These are phyloP conservation scores for Erodium moschatum DNA, from an alignment of 441 rosid species.

Conservation along the genomic window DNA sequence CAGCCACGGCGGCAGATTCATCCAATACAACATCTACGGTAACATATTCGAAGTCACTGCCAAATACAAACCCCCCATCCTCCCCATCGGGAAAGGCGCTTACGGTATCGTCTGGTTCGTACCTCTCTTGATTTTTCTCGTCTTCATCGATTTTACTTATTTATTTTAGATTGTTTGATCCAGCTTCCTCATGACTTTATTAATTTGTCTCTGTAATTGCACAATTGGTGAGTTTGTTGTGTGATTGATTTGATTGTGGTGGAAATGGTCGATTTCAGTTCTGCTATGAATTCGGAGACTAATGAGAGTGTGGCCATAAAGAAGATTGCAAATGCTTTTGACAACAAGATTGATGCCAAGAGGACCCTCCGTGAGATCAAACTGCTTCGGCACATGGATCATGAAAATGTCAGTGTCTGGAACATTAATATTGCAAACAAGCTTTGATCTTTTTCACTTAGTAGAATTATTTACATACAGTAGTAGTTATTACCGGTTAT, in stretches of 20 bases:
- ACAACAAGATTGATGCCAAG: conserved; percentile 90
- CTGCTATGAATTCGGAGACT: conserved; percentile 82
- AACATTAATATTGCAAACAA: background rate
- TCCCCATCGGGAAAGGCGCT: conserved; percentile 91
- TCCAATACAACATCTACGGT: conserved; percentile 69
- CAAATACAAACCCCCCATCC: conserved; percentile 83
- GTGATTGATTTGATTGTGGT: background rate
- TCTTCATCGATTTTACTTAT: background rate
- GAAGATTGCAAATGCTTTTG: conserved; percentile 94
- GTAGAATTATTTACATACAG: too few species aligned
- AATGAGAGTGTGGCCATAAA: conserved; percentile 85
- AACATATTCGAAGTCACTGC: conserved; percentile 66
- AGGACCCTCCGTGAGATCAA: conserved; percentile 97
- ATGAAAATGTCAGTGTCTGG: conserved; percentile 79
- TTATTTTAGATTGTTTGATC: too few species aligned
- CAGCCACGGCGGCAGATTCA: conserved; percentile 61
- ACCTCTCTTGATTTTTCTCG: background rate
- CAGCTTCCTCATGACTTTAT: too few species aligned
- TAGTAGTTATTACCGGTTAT: too few species aligned
- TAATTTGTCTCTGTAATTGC: background rate
- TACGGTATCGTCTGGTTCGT: conserved; percentile 91
- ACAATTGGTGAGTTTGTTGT: background rate
- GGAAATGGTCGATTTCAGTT: conserved; percentile 38
- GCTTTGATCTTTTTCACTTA: too few species aligned
- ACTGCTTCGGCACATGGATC: conserved; percentile 91